A percentile compares a stretch with the other conserved stretches of the same genome.
Evolutionary conservation across 345 rosid genomes (phyloP).

Genomic region (Laguncularia racemosa): DNA sequence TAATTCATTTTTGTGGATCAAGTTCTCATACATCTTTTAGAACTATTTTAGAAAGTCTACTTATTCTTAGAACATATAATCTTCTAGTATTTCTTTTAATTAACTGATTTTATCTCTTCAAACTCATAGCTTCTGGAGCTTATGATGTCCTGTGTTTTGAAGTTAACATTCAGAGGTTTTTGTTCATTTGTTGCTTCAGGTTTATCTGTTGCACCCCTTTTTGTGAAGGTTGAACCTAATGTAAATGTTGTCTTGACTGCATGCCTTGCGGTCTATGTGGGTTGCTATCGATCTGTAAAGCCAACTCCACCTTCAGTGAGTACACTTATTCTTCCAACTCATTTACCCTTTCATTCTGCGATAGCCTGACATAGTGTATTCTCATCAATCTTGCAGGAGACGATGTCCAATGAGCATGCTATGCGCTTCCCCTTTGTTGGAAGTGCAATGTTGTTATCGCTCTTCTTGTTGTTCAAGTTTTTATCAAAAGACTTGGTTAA

Average conservation of each 20-base stretch:
- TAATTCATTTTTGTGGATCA: too few species aligned
- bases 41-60: too few species aligned
- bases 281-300: conserved; percentile 97
- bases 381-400: conserved; percentile 52
- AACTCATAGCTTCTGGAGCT: background rate
- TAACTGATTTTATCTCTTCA: background rate
- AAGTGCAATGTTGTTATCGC: conserved; percentile 92
- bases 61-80: too few species aligned
- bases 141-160: background rate
- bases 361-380: background rate
- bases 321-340: background rate
- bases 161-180: background rate
- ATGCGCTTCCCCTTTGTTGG: conserved; percentile 99
- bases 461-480: conserved; percentile 94
- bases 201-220: conserved; percentile 83
- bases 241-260: conserved; percentile 89
- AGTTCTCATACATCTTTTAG: too few species aligned
- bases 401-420: conserved; percentile 96
- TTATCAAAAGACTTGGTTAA: conserved; percentile 93
- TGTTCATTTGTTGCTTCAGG: conserved; percentile 35
- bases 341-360: conserved; percentile 1
- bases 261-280: conserved; percentile 84
- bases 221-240: conserved; percentile 83
- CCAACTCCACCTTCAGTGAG: conserved; percentile 85
- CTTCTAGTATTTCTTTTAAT: too few species aligned